Percentiles rank a stretch among this genome's conserved stretches.
Conservation (phyloP, 208 protist species). For the Leishmania mexicana region DNA sequence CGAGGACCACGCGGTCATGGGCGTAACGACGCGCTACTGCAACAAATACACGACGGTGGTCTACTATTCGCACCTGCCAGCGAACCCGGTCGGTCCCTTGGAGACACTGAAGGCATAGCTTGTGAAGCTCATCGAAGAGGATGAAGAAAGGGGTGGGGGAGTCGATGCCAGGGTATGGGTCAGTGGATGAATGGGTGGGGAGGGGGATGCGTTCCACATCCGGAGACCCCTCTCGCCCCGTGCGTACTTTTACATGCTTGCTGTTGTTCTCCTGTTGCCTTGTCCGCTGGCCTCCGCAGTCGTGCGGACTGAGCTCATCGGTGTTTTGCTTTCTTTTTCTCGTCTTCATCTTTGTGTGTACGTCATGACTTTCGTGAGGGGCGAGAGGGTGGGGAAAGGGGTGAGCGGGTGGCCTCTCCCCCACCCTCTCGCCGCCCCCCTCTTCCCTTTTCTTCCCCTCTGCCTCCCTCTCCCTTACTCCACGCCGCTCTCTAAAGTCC, state of each 20-base stretch:
- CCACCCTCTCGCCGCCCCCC: too few relatives aligned
- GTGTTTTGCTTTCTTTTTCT: neutral
- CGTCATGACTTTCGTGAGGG: neutral
- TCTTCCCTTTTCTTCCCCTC: neutral
- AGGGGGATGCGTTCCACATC: neutral
- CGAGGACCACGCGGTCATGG: constrained; percentile 88
- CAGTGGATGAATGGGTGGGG: neutral
- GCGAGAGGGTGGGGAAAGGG: neutral
- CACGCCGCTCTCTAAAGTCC: neutral
- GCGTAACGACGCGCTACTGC: constrained; percentile 86
- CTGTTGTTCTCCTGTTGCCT: neutral
- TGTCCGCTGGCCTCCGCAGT: neutral
- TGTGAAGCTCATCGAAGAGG: neutral
- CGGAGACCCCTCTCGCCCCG: neutral
- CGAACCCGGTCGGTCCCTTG: constrained; percentile 26
- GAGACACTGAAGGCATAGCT: constrained; percentile 21
- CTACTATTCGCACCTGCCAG: constrained; percentile 76
- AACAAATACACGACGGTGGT: constrained; percentile 92
- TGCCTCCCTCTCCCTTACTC: neutral
- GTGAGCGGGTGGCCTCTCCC: too few relatives aligned
- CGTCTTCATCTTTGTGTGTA: neutral
- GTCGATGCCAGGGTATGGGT: neutral
- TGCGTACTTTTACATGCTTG: neutral
- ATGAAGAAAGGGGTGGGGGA: neutral
- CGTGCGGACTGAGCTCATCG: neutral